Percentiles rank a stretch among this genome's conserved stretches.
These are phyloP conservation scores for Olyra latifolia DNA, from an alignment of 176 grass and related monocot genomes.

Conservation along the genomic window DNA sequence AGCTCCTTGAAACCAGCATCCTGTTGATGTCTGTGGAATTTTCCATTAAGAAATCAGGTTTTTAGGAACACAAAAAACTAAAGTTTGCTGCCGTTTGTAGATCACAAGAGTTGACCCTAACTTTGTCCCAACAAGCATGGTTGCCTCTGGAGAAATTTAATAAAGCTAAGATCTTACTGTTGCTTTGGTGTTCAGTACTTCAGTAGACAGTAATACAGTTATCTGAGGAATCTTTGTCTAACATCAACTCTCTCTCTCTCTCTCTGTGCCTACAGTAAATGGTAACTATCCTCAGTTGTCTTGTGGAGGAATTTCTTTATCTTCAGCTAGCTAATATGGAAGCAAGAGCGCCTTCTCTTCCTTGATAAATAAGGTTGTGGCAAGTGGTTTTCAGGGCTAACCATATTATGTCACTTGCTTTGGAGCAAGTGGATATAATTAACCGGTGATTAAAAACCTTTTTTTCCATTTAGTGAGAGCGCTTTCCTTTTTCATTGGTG, in stretches of 20 bases:
- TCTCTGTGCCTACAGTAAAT: not conserved
- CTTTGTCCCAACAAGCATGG: slow-evolving; percentile 33
- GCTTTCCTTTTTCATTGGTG: not conserved
- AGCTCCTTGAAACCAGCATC: slow-evolving; percentile 45
- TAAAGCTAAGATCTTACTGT: slow-evolving; percentile 18
- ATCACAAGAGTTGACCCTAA: slow-evolving; percentile 34
- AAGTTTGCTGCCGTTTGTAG: slow-evolving; percentile 22
- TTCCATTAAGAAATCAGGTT: slow-evolving; percentile 37
- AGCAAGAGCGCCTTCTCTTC: not conserved
- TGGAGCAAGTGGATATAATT: not conserved
- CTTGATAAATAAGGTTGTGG: not conserved
- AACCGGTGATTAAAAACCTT: not conserved
- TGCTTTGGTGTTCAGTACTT: not conserved
- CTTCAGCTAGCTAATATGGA: not conserved
- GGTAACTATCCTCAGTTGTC: not conserved
- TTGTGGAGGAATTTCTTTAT: not conserved
- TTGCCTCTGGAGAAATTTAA: slow-evolving; percentile 27
- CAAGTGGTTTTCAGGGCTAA: slow-evolving; percentile 7
- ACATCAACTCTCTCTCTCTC: not conserved
- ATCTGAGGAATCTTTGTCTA: slow-evolving; percentile 32
- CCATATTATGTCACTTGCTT: not conserved
- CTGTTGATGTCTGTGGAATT: slow-evolving; percentile 34
- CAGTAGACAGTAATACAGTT: not conserved
- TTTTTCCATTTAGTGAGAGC: not conserved
- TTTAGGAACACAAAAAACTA: slow-evolving; percentile 4